Evolutionary conservation across 2,329 filamentous ascomycete genomes (phyloP), one percentile per base, ranked within the genome.

Genomic region (Rasamsonia emersonii): DNA sequence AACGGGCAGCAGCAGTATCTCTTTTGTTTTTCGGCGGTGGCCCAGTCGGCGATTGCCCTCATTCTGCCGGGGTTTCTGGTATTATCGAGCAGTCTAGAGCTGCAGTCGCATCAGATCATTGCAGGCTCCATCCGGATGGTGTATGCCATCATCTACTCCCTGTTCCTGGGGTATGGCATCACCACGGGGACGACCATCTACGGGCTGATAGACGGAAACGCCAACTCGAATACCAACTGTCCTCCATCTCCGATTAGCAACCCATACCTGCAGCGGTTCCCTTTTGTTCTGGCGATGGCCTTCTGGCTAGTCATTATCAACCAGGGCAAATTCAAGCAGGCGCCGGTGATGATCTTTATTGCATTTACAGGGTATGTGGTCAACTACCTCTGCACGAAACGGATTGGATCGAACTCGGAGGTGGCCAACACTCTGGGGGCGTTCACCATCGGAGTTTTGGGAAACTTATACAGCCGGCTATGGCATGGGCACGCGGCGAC

Each of bases 401-500:
- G 72, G 42, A 82, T 88, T 53, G 62, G 69, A n/a, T 73, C 68
- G 34, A 84, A 82, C 43, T 73, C 76, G 0, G 81, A 86, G 42
- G 75, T 91, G 24, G 77, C 78, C 39, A 85, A 81, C 56, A 83
- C 82, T 18, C 68, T 89, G 3, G 82, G 82, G 17, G 82, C 85
- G 0, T 68, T 91, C 31, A 73, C 74, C 0, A 76, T 91, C 13
- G 84, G 85, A 10, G 71, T 86, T 18, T 60, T 86, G 24, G 82
- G 82, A 6, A 91, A 91, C 44, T 51, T 86, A 2, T 88, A 89
- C 59, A 79, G 79, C 7, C 73, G 83, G 3, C 48, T 67, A 19
- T 56, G 79, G 13, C 85, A 86, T 51, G 82, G 81, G 2, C 72
- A 93, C 3, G 86, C 86, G 0, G 85, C 85, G 0, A 83, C 84